Base-by-base conservation (phyloP, 1,139 yeast genomes). In the Martiniozyma asiatica region DNA sequence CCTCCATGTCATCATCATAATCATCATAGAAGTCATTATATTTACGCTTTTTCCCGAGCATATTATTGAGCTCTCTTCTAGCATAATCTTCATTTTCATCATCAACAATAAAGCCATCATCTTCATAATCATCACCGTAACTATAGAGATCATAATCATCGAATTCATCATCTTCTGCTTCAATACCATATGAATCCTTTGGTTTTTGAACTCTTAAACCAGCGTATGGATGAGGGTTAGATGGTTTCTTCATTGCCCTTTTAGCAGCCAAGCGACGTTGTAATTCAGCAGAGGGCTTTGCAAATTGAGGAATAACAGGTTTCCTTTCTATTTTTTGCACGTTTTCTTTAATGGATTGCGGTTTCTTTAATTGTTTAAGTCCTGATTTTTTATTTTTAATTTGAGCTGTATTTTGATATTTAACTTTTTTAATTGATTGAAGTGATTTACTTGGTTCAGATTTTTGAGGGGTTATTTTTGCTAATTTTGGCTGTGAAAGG, bases 1-100 rank as follows among this genome's bases (percentile, higher is more conserved):
- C 95, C 49, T 87, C 96, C 96, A 87, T 87, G 47, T 81, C 93
- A 36, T 76, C 82, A 31, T 74, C 73, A 34, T 73, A 76, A 30
- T 67, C 73, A 25, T 59, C 53, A 22, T 58, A 56, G 38, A 59
- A 61, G 29, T 62, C 56, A 1, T 59, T 65, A 60, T 40, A 65
- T 65, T 27, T 34, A 22, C 34, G 35, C 3, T 85, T 82, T 33
- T 72, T 64, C 48, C 74, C 77, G 53, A 85, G 80, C 54, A 87
- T 68, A 21, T 75, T 73, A 94, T 95, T 84, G 29, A 87, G 85
- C 51, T 85, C 95, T 39, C 79, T 87, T 31, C 89, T 58, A 43
- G 81, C 79, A 43, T 77, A 81, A 8, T 73, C 19, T 33, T 25
- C 19, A 20, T 27, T 24, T 18, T 66, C 76, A 29, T 71, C 79